Evolutionary conservation across 2,329 filamentous ascomycete species (phyloP).

Genomic region (Apiospora pterosperma): DNA sequence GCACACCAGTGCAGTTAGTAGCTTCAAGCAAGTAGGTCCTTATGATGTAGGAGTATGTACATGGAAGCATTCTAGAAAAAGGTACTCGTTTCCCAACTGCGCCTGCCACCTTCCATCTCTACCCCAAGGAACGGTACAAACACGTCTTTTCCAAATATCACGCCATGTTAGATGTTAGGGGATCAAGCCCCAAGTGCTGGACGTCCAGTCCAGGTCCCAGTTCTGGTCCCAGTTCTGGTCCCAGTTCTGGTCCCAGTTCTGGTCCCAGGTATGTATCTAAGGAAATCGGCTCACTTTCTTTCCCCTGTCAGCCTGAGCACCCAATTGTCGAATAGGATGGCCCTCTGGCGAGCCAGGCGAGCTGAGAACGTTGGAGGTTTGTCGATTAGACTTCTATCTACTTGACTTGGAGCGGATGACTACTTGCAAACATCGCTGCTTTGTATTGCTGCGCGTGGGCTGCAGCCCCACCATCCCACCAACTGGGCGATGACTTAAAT

Average conservation of each 20-base stretch:
- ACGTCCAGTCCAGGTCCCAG: not conserved
- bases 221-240: not conserved
- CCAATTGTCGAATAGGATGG: not conserved
- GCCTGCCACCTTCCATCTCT: not conserved
- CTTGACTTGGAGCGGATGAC: not conserved
- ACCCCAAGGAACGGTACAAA: not conserved
- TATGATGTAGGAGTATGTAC: not conserved
- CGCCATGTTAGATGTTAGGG: not conserved
- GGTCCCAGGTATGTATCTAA: no score
- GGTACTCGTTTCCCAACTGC: not conserved
- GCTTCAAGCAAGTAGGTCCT: not conserved
- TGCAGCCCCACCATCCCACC: not conserved
- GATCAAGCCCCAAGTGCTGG: not conserved
- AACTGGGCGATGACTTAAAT: not conserved
- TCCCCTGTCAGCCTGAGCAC: not conserved
- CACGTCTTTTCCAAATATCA: not conserved
- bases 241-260: not conserved
- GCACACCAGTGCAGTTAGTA: not conserved
- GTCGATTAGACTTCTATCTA: not conserved
- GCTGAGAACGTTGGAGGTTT: not conserved
- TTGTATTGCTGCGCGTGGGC: not conserved
- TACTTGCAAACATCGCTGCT: not conserved
- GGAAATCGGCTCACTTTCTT: not conserved
- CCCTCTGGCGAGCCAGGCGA: not conserved
- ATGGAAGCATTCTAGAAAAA: not conserved